phyloP scores from a whole-genome alignment of 495 filamentous ascomycete genomes.

The Aspergillus haitiensis region DNA sequence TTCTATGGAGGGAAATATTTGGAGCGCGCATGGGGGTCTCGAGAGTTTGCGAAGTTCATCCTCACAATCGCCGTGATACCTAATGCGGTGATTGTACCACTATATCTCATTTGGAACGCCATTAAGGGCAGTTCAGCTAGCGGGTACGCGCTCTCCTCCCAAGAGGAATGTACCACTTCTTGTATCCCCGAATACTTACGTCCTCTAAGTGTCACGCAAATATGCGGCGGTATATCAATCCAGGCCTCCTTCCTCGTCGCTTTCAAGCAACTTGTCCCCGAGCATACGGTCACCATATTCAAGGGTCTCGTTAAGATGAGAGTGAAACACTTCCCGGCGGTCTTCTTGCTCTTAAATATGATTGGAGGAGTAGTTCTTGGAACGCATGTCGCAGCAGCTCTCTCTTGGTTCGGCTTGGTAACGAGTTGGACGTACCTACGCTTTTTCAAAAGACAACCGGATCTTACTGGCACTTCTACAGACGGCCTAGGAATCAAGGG shows the following conservation, averaged over 20 bases:
- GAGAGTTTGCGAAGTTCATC: conserved; percentile 89
- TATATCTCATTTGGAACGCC: conserved; percentile 71
- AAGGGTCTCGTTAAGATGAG: conserved; percentile 84
- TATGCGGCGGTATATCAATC: conserved; percentile 83
- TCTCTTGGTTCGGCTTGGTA: conserved; percentile 80
- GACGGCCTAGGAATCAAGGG: conserved; percentile 60
- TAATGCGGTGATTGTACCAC: conserved; percentile 69
- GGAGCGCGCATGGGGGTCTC: conserved; percentile 93
- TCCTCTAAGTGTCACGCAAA: conserved; percentile 59
- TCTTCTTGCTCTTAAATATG: conserved; percentile 79
- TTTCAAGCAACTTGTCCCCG: conserved; percentile 96
- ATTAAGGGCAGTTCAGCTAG: conserved; percentile 64
- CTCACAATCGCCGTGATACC: conserved; percentile 74
- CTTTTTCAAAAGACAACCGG: conserved; percentile 85
- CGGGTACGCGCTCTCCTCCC: conserved; percentile 58
- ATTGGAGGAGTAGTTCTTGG: conserved; percentile 78
- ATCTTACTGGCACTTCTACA: conserved; percentile 53
- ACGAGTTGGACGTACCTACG: conserved; percentile 94
- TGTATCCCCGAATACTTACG: conserved; percentile 40
- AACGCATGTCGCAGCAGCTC: conserved; percentile 78
- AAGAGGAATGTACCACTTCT: conserved; percentile 26
- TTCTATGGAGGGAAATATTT: conserved; percentile 95
- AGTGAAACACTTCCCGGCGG: conserved; percentile 88
- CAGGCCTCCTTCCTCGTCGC: conserved; percentile 95
- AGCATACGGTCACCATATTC: conserved; percentile 95